Evolutionary conservation across 2,329 filamentous ascomycete species (phyloP), one percentile per base, ranked within the genome.

Genomic region (Apiospora arundinis): DNA sequence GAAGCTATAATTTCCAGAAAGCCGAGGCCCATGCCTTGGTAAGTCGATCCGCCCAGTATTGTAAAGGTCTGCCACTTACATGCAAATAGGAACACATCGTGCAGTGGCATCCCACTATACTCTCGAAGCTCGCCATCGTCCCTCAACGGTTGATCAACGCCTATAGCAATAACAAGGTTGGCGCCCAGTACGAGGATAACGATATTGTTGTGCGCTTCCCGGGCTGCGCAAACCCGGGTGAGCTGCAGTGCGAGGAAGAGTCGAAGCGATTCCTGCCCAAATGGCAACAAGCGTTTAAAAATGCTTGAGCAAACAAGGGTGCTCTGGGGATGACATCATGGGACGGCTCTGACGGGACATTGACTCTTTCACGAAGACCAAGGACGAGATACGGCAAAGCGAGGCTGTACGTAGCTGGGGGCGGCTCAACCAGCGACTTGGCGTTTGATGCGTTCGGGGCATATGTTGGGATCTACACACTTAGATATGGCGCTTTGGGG

Each of bases 81-180:
- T 23, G 42, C 25, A 16, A 46, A 23, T 73, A 95, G 93, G 93
- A 95, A 82, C 93, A 96, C 79, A 92, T 95, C 75, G 90, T 94
- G 45, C 95, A 97, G 85, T 99, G 96, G 97, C 96, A 99, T 80
- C 95, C 95, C 40, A 99, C 96, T 0, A 92, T 99, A 63, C 89
- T 99, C 14, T 94, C 95, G 48, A 96, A 95, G 79, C 85, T 98
- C 73, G 95, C 93, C 1, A 86, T 99, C 28, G 87, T 99, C n/a
- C 95, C 95, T 2, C 96, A 99, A 82, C 89, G 92, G 69, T 86
- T 88, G 45, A 84, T 99, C 80, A 97, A 97, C 78, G 89, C 93
- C 0, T 98, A 98, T 82, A 91, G 87, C 73, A 82, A 83, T 69
- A 79, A 80, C 56, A 82, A 83, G 28, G 81, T 86, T 71, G 91